phyloP scores from a whole-genome alignment of 305 asterid species.

The Stenogyne calaminthoides region DNA sequence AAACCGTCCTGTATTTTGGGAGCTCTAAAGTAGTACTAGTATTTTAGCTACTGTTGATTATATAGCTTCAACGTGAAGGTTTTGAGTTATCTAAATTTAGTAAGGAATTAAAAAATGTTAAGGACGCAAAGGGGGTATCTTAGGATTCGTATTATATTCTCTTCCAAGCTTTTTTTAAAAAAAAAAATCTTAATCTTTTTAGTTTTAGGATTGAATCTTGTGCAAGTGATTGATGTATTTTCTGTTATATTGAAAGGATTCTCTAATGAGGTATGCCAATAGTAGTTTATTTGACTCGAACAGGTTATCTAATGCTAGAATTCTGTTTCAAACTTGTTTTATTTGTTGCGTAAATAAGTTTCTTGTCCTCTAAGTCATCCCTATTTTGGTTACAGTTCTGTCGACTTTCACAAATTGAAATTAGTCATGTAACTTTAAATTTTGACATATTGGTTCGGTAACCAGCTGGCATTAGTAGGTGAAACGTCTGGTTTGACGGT shows the following conservation, averaged over 20 bases:
- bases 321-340: neutral
- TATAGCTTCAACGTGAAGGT: neutral
- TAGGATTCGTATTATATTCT: no score
- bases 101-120: neutral
- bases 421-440: no score
- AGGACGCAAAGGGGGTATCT: no score
- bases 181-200: neutral
- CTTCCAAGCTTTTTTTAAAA: neutral
- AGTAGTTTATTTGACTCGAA: neutral
- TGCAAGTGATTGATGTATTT: neutral
- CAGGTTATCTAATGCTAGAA: neutral
- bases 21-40: neutral
- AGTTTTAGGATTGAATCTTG: neutral
- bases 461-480: no score
- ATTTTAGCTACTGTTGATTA: neutral
- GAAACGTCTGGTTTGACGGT: no score
- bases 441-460: no score
- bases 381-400: no score
- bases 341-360: no score
- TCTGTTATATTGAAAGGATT: no score
- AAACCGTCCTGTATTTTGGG: neutral
- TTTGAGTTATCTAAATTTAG: neutral
- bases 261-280: neutral
- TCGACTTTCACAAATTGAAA: no score
- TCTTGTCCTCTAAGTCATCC: no score